Conservation (phyloP, 768 basidiomycete species). For the Tephrocybe sp. region DNA sequence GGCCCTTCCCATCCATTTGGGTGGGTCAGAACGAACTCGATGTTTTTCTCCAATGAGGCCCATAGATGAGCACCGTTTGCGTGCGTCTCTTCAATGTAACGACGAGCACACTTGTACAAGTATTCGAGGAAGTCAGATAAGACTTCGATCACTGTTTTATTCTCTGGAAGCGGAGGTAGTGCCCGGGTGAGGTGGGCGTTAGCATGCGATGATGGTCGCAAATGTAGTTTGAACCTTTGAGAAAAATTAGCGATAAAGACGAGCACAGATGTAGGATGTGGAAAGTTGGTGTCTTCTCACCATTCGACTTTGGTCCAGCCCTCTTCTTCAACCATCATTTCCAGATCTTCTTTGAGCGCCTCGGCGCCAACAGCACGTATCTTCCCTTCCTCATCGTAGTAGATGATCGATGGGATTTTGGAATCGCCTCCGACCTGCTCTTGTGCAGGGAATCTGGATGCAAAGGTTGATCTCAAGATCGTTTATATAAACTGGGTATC, state of each 20-base stretch:
- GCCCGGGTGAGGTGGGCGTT: conserved; percentile 10
- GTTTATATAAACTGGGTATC: conserved; percentile 12
- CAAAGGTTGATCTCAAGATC: not conserved
- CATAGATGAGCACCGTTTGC: conserved; percentile 40
- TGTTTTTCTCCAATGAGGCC: conserved; percentile 35
- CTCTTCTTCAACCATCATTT: conserved; percentile 40
- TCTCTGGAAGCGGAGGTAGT: conserved; percentile 39
- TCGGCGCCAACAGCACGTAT: conserved; percentile 49
- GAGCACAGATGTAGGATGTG: conserved; percentile 16
- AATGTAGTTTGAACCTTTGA: conserved; percentile 35
- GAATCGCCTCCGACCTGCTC: conserved; percentile 41
- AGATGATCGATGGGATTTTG: conserved; percentile 46
- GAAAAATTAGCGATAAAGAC: not conserved
- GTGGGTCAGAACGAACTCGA: conserved; percentile 48
- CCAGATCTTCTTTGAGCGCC: conserved; percentile 35
- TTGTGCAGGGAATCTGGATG: conserved; percentile 45
- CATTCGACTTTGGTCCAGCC: conserved; percentile 50
- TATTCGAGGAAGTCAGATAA: conserved; percentile 51
- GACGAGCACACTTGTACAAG: conserved; percentile 41
- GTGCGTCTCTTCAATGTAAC: too few species aligned
- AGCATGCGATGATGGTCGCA: conserved; percentile 23
- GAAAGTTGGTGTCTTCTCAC: conserved; percentile 24
- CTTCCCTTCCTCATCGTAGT: conserved; percentile 40
- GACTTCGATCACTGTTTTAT: conserved; percentile 41
- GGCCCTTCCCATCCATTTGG: conserved; percentile 65